A percentile compares a stretch with the other conserved stretches of the same genome.
Conservation (phyloP, 495 filamentous ascomycete genomes). For the Penicillium alfredii region DNA sequence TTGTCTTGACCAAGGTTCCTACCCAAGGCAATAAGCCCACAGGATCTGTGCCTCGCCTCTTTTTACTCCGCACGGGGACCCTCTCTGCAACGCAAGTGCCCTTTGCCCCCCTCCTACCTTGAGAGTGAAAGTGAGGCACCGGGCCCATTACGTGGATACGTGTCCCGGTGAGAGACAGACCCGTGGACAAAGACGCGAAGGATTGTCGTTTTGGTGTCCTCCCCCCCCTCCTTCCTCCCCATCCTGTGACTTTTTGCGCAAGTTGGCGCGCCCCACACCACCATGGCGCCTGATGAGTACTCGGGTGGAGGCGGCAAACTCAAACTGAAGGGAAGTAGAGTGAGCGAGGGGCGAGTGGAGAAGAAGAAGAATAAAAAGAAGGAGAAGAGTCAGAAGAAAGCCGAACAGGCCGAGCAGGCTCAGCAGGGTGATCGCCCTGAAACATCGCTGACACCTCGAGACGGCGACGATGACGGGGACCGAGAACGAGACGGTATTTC, state of each 20-base stretch:
- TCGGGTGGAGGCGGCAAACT: slow-evolving; percentile 61
- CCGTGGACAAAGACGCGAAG: too few relatives aligned
- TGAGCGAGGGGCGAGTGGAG: slow-evolving; percentile 44
- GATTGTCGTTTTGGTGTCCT: too few relatives aligned
- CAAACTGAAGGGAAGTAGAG: slow-evolving; percentile 71
- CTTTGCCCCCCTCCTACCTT: too few relatives aligned
- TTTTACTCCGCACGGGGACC: too few relatives aligned
- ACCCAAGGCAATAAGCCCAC: too few relatives aligned
- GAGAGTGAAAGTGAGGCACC: too few relatives aligned
- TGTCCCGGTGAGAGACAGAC: too few relatives aligned
- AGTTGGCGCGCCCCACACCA: background rate
- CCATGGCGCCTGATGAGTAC: slow-evolving; percentile 56
- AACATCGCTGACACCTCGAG: slow-evolving; percentile 6
- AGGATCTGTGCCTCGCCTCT: too few relatives aligned
- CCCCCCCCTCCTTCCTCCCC: background rate
- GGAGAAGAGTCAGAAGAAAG: slow-evolving; percentile 33
- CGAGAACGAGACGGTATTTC: background rate
- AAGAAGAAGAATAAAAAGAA: slow-evolving; percentile 62
- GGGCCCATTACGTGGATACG: too few relatives aligned
- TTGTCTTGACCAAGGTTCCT: too few relatives aligned
- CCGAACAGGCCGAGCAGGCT: slow-evolving; percentile 1
- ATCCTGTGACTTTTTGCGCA: background rate
- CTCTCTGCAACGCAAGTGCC: too few relatives aligned
- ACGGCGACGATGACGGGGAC: background rate
- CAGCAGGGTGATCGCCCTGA: slow-evolving; percentile 1